Evolutionary conservation across 306 rosid genomes (phyloP).

Genomic region (Castanea crenata): DNA sequence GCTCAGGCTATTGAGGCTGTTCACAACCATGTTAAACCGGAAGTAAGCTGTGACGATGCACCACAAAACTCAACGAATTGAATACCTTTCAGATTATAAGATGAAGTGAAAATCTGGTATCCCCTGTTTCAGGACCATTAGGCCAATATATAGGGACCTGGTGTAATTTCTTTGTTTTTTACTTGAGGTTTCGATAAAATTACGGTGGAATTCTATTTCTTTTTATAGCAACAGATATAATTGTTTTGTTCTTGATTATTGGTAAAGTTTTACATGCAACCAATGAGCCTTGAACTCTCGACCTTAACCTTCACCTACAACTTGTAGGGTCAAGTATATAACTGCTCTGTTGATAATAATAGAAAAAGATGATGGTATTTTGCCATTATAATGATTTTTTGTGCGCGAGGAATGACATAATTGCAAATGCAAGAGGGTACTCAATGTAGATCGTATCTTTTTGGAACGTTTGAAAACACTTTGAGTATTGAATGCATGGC

Average conservation of each 20-base stretch:
- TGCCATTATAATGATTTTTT: background rate
- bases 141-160: background rate
- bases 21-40: constrained; percentile 25
- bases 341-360: background rate
- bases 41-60: constrained; percentile 34
- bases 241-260: background rate
- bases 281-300: no score
- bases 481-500: background rate
- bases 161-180: background rate
- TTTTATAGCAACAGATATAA: background rate
- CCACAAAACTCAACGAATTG: constrained; percentile 3
- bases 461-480: background rate
- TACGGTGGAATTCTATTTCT: background rate
- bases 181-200: background rate
- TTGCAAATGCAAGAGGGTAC: background rate
- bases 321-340: background rate
- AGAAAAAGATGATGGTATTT: background rate
- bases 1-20: constrained; percentile 54
- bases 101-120: background rate
- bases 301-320: no score
- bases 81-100: background rate
- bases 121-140: background rate
- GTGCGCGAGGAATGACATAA: background rate
- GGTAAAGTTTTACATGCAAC: no score
- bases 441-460: background rate